Base-by-base conservation (phyloP, 2,329 filamentous ascomycete genomes). In the Fusarium sp. region DNA sequence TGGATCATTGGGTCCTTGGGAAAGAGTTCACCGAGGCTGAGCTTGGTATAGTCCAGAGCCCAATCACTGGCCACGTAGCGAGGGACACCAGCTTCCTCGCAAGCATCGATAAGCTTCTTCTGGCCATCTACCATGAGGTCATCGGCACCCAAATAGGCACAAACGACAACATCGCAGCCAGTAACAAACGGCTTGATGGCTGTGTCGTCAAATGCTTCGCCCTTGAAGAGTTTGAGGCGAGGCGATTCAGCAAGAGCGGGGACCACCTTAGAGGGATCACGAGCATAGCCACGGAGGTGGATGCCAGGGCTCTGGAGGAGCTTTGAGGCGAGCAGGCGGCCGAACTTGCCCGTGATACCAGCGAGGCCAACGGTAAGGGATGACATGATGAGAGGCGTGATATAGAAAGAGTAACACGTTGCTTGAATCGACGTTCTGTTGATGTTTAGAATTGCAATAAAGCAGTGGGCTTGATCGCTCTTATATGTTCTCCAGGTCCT, bases 21-120 rank as follows among this genome's bases (percentile, higher is more conserved):
- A 35, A 80, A 79, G 7, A 82, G 76, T 52, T 84, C 67, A 7
- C 84, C 84, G 4, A 80, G 68, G 54, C 82, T 64, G 7, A 86
- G 77, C 65, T 82, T 83, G 20, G 79, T 81, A 64, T 81, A 86
- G 64, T 86, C 84, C n/a, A 86, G 32, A 0, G 79, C 68, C 71
- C 78, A 86, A 74, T 86, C 84, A 39, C 81, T 82, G 4, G 84
- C 83, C 10, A 86, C 73, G 68, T 85, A 86, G 2, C 84, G 79
- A 20, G 80, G 71, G 8, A 85, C 83, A 1, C 74, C 70, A 3
- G 77, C 79, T 3, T 66, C 76, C 2, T 81, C 81, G 66, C 83
- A 84, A 2, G 82, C 80, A 66, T 86, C 84, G 37, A 86, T 82
- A 7, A 86, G 79, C 0, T 77, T 48, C 60, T 84, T 85, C 66